Evolutionary conservation across 2,329 filamentous ascomycete genomes (phyloP), one percentile per base, ranked within the genome.

Genomic region (Lomentospora prolificans): DNA sequence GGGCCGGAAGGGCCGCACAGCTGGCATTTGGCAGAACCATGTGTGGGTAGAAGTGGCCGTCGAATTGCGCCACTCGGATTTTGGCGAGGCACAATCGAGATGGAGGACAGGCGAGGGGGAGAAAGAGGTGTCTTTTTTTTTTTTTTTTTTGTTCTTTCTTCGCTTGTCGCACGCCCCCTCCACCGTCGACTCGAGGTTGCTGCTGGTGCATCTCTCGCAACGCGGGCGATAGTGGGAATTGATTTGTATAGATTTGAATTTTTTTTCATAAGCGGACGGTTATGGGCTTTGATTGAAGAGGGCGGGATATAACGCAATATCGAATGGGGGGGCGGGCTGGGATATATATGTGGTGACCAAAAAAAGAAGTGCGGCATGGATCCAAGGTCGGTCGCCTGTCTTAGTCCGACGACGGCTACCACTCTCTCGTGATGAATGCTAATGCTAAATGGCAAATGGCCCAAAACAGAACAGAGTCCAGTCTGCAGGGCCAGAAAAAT

Each of bases 191-290:
- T 39, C 33, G 33, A n/a, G n/a, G n/a, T n/a, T n/a, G n/a, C n/a
- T n/a, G n/a, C n/a, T 27, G 14, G 44, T 14, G 19, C 44, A 48
- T 48, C 44, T 19, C 22, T 48, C 44, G 4, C 17, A 48, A 25
- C 17, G 22, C 22, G 24, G 44, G 17, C 44, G 44, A 48, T 25
- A 48, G 44, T 27, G 44, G 17, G 44, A 14, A 27, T 48, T 48
- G 44, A 48, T 48, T 48, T 48, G 44, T 48, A 48, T 48, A 22
- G 22, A 48, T 48, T 48, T 48, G 44, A 48, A 48, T 14, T 25
- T 7, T 22, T 22, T 48, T 48, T 12, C 6, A 48, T 10, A 22
- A 19, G 24, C 3, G 44, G 22, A 48, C 12, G 12, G 22, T 22
- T 22, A 22, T 48, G 22, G 22, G 24, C 5, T 48, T 27, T 48